Evolutionary conservation across 2,329 filamentous ascomycete genomes (phyloP).

Genomic region (Capronia coronata): DNA sequence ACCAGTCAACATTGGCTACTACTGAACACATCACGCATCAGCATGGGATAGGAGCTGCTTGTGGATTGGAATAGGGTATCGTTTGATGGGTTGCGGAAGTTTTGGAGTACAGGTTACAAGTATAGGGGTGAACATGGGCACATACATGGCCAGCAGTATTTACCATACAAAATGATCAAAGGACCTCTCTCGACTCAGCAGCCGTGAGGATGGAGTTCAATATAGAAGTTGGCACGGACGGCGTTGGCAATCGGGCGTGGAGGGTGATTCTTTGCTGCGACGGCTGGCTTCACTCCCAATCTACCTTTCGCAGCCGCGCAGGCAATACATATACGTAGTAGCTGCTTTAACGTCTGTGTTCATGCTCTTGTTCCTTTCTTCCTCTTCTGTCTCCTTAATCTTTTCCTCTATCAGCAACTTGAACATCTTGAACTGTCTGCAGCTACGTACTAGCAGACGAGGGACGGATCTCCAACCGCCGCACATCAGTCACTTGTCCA

Average conservation of each 20-base stretch:
- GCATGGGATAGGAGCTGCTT: neutral
- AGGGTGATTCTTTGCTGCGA: neutral
- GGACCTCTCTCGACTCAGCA: constrained; percentile 1
- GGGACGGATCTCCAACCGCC: too few relatives aligned
- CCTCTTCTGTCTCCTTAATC: too few relatives aligned
- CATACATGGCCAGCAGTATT: neutral
- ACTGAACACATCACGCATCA: too few relatives aligned
- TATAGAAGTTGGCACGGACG: neutral
- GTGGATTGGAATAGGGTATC: neutral
- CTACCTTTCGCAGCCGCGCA: neutral
- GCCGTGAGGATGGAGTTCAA: neutral
- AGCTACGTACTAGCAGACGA: too few relatives aligned
- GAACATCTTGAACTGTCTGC: too few relatives aligned
- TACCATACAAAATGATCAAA: neutral
- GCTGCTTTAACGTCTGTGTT: neutral
- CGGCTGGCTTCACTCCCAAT: neutral
- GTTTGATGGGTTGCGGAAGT: neutral
- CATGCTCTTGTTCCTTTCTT: neutral
- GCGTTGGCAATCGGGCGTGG: neutral
- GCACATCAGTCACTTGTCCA: neutral
- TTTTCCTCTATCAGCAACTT: too few relatives aligned
- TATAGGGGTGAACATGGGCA: neutral
- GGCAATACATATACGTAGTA: neutral
- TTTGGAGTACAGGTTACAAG: neutral
- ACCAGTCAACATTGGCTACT: neutral